A percentile compares a stretch with the other conserved stretches of the same genome.
These are phyloP conservation scores for Raphidocelis subcapitata DNA, from an alignment of 139 green algal genomes.

Conservation along the genomic window DNA sequence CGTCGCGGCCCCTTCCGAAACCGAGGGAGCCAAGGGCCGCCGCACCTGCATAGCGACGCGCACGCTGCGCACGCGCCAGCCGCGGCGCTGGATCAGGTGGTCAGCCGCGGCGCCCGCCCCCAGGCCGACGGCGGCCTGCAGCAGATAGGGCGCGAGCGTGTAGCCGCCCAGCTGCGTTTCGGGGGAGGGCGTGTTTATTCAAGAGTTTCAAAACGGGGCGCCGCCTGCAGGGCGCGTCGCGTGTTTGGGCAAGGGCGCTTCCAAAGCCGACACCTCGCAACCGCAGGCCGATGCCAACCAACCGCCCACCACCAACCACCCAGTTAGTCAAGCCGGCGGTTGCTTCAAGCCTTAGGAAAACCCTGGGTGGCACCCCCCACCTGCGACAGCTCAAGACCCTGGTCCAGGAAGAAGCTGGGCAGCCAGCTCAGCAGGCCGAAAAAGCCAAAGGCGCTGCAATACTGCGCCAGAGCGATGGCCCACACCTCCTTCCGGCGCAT, in stretches of 20 bases:
- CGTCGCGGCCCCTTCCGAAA: too few species aligned
- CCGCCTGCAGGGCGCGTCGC: too few species aligned
- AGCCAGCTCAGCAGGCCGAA: slow-evolving; percentile 82
- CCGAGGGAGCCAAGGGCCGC: too few species aligned
- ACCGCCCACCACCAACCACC: too few species aligned
- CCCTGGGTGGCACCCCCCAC: too few species aligned
- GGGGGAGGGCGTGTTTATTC: too few species aligned
- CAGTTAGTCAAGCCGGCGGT: too few species aligned
- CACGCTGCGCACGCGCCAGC: slow-evolving; percentile 37
- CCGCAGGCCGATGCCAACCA: too few species aligned
- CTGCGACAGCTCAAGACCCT: slow-evolving; percentile 16
- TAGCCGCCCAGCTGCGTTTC: slow-evolving; percentile 51
- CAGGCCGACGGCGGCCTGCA: slow-evolving; percentile 42
- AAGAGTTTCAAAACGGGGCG: too few species aligned
- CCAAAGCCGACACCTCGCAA: too few species aligned
- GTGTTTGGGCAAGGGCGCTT: too few species aligned
- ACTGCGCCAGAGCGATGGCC: slow-evolving; percentile 78
- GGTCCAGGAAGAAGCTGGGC: slow-evolving; percentile 71
- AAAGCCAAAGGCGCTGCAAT: slow-evolving; percentile 36
- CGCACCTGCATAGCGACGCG: slow-evolving; percentile 43
- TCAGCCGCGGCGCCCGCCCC: slow-evolving; percentile 44
- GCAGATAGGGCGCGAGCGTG: slow-evolving; percentile 72
- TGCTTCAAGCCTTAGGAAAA: too few species aligned
- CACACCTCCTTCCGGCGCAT: slow-evolving; percentile 54
- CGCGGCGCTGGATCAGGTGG: slow-evolving; percentile 29